These are phyloP conservation scores for Gonapodya prolifera DNA, from an alignment of 192 early-diverging fungal species.

Conservation along the genomic window DNA sequence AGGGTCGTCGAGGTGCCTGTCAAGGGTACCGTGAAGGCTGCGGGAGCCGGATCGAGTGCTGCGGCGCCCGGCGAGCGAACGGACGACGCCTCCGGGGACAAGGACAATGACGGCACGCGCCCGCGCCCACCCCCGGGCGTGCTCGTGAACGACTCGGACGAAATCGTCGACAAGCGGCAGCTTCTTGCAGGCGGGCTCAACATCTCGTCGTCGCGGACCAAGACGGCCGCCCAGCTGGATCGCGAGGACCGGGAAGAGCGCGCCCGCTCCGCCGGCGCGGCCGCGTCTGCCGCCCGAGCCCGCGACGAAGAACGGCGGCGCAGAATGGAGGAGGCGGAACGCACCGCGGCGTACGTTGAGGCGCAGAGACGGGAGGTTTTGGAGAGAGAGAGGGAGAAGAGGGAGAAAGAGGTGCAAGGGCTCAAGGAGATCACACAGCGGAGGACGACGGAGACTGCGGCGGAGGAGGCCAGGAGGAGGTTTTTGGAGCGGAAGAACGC, in stretches of 20 bases:
- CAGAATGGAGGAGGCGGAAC: conserved; percentile 9
- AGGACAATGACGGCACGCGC: conserved; percentile 20
- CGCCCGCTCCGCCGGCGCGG: conserved; percentile 29
- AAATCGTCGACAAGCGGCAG: conserved; percentile 63
- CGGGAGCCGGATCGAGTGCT: conserved; percentile 16
- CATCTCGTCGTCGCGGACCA: conserved; percentile 17
- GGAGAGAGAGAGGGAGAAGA: conserved; percentile 34
- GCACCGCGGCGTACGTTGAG: conserved; percentile 19
- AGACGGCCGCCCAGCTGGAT: conserved; percentile 9
- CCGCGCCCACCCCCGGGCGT: conserved; percentile 15
- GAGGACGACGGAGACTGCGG: conserved; percentile 31
- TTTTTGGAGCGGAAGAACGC: conserved; percentile 32
- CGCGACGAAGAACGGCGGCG: conserved; percentile 8
- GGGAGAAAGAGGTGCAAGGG: conserved; percentile 31
- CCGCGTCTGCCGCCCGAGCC: conserved; percentile 26
- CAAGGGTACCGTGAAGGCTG: conserved; percentile 6
- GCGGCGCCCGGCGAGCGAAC: neutral
- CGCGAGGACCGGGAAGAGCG: conserved; percentile 13
- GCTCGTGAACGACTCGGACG: conserved; percentile 50
- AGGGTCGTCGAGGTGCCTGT: conserved; percentile 17
- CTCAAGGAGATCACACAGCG: conserved; percentile 23
- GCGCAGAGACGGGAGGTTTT: conserved; percentile 32
- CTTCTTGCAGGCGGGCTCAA: conserved; percentile 61
- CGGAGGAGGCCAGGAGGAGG: conserved; percentile 32
- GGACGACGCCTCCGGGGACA: neutral